Percentiles rank a stretch among this genome's conserved stretches.
phyloP scores from a whole-genome alignment of 2,329 filamentous ascomycete genomes.

The Alternaria arborescens region DNA sequence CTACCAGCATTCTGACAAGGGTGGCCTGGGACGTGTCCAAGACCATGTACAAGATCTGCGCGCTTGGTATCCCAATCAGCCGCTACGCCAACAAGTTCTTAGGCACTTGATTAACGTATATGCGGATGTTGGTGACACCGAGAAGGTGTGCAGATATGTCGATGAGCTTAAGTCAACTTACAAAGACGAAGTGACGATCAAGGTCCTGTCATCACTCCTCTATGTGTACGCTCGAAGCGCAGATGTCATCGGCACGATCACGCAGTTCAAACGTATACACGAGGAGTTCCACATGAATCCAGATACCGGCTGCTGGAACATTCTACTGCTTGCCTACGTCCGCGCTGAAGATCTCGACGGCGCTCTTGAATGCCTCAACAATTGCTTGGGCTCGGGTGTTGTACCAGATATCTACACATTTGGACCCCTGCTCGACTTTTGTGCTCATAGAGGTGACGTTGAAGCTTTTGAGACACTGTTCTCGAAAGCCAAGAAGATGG shows the following conservation, averaged over 20 bases:
- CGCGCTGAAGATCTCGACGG: slow-evolving; percentile 72
- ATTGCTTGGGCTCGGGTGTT: slow-evolving; percentile 61
- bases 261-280: slow-evolving; percentile 70
- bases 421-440: slow-evolving; percentile 76
- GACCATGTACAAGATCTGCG: slow-evolving; percentile 39
- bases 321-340: slow-evolving; percentile 74
- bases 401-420: slow-evolving; percentile 72
- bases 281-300: slow-evolving; percentile 65
- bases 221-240: slow-evolving; percentile 75
- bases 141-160: slow-evolving; percentile 46
- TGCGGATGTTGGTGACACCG: slow-evolving; percentile 46
- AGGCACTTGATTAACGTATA: slow-evolving; percentile 38
- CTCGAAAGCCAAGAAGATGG: slow-evolving; percentile 64
- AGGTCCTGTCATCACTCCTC: slow-evolving; percentile 57
- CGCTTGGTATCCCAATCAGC: slow-evolving; percentile 31
- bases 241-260: slow-evolving; percentile 66
- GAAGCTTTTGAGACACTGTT: slow-evolving; percentile 73
- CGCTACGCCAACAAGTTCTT: slow-evolving; percentile 31
- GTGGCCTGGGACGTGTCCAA: slow-evolving; percentile 28
- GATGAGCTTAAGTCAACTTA: slow-evolving; percentile 32
- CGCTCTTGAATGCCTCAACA: slow-evolving; percentile 70
- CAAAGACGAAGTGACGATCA: slow-evolving; percentile 17
- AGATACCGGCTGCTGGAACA: slow-evolving; percentile 74
- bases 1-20: slow-evolving; percentile 26
- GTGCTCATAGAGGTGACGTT: slow-evolving; percentile 75